phyloP scores from a whole-genome alignment of 2,329 filamentous ascomycete genomes.

The Fusarium sp. region DNA sequence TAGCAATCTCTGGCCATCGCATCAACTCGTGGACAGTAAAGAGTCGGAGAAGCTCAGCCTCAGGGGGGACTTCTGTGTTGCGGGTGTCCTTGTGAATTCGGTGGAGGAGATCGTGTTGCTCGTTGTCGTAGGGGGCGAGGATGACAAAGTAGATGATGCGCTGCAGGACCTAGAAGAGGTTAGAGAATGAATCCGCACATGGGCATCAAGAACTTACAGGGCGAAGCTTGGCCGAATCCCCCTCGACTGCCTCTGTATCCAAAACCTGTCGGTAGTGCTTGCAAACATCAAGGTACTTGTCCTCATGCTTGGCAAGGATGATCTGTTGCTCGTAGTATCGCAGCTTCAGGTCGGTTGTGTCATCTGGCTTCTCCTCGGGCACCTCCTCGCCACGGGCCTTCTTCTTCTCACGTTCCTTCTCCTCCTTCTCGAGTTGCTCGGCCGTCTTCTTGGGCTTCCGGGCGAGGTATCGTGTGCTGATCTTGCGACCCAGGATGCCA shows the following conservation, averaged over 20 bases:
- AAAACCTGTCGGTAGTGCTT: conserved; percentile 98
- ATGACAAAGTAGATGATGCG: conserved; percentile 98
- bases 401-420: conserved; percentile 89
- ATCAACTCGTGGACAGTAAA: conserved; percentile 98
- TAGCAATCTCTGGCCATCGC: conserved; percentile 95
- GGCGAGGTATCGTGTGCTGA: conserved; percentile 91
- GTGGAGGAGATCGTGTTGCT: conserved; percentile 96
- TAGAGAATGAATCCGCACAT: conserved; percentile 13
- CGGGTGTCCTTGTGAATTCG: conserved; percentile 89
- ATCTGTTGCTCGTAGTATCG: conserved; percentile 98
- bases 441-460: conserved; percentile 91
- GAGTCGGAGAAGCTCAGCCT: conserved; percentile 88
- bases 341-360: conserved; percentile 96
- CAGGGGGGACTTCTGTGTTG: conserved; percentile 80
- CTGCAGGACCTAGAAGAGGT: conserved; percentile 77
- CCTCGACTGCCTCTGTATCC: conserved; percentile 94
- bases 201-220: conserved; percentile 68
- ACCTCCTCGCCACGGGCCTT: conserved; percentile 83
- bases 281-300: conserved; percentile 97
- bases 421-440: conserved; percentile 90
- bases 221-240: conserved; percentile 86
- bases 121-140: conserved; percentile 96
- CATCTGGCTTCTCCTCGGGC: conserved; percentile 81
- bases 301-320: conserved; percentile 92
- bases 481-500: conserved; percentile 93